A percentile compares a stretch with the other conserved stretches of the same genome.
Evolutionary conservation across 1,284 basidiomycete genomes (phyloP).

Genomic region (Cryptococcus amylolentus): DNA sequence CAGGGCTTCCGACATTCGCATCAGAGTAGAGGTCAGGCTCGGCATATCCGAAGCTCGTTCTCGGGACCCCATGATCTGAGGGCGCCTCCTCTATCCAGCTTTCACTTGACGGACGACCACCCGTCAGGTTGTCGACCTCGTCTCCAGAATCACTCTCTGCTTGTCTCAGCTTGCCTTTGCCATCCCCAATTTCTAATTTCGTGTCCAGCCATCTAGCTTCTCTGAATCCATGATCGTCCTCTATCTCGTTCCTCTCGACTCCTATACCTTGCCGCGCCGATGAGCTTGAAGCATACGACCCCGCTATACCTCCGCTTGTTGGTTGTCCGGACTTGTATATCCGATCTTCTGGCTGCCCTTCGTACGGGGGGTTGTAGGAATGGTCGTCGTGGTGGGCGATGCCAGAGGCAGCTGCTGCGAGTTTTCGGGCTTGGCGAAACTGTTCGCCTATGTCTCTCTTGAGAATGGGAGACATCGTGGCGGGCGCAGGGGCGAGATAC

Average conservation of each 20-base stretch:
- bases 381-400: not conserved
- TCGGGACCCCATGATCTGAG: not conserved
- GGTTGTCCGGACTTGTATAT: not conserved
- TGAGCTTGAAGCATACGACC: constrained; percentile 9
- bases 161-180: constrained; percentile 1
- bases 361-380: not conserved
- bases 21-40: not conserved
- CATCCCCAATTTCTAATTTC: not conserved
- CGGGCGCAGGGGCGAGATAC: too few relatives aligned
- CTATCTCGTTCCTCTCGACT: constrained; percentile 10
- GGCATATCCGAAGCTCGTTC: not conserved
- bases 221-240: constrained; percentile 2
- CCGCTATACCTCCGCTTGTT: constrained; percentile 1
- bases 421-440: constrained; percentile 41
- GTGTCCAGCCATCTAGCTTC: constrained; percentile 1
- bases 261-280: constrained; percentile 19
- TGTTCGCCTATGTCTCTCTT: constrained; percentile 44
- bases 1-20: not conserved
- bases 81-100: not conserved
- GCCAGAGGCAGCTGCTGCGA: constrained; percentile 31
- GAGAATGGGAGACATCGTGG: constrained; percentile 44
- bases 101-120: not conserved
- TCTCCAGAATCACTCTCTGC: not conserved
- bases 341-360: constrained; percentile 1
- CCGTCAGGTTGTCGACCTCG: not conserved